A percentile compares a stretch with the other conserved stretches of the same genome.
Conservation (phyloP, 2,329 filamentous ascomycete genomes). For the Phialemoniopsis sp. region DNA sequence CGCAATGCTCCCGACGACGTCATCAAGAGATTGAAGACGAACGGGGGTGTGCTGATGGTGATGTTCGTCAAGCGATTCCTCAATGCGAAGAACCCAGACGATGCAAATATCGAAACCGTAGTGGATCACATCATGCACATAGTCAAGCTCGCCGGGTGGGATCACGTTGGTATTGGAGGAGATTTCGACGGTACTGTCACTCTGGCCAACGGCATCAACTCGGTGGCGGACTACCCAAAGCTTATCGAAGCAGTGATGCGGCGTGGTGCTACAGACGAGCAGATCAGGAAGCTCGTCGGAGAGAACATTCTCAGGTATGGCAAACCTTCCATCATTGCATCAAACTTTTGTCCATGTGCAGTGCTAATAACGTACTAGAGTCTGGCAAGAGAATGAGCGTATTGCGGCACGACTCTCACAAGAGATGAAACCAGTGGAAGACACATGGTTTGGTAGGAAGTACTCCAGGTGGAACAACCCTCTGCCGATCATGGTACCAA, state of each 20-base stretch:
- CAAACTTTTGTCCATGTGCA: too few species aligned
- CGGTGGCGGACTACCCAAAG: too few species aligned
- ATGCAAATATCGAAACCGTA: slow-evolving; percentile 54
- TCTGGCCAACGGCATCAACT: slow-evolving; percentile 1
- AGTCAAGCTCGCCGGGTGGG: slow-evolving; percentile 58
- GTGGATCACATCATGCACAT: slow-evolving; percentile 61
- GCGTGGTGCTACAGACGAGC: slow-evolving; percentile 4
- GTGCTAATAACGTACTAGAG: too few species aligned
- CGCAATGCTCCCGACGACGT: slow-evolving; percentile 26
- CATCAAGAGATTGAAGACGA: slow-evolving; percentile 4
- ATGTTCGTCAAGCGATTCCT: slow-evolving; percentile 13
- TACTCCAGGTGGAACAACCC: too few species aligned
- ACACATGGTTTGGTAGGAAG: too few species aligned
- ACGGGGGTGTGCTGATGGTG: slow-evolving; percentile 7
- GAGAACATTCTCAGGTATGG: slow-evolving; percentile 8
- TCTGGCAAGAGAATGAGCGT: too few species aligned
- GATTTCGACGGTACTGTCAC: slow-evolving; percentile 55
- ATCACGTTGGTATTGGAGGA: slow-evolving; percentile 62
- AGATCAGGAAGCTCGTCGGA: slow-evolving; percentile 9
- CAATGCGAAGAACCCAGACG: slow-evolving; percentile 37
- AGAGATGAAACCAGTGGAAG: too few species aligned
- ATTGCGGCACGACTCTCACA: too few species aligned
- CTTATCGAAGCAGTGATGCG: neutral
- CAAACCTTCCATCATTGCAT: too few species aligned
- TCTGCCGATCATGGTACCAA: too few species aligned